Evolutionary conservation across 2,329 filamentous ascomycete genomes (phyloP), one percentile per base, ranked within the genome.

Genomic region (Claviceps purpurea): DNA sequence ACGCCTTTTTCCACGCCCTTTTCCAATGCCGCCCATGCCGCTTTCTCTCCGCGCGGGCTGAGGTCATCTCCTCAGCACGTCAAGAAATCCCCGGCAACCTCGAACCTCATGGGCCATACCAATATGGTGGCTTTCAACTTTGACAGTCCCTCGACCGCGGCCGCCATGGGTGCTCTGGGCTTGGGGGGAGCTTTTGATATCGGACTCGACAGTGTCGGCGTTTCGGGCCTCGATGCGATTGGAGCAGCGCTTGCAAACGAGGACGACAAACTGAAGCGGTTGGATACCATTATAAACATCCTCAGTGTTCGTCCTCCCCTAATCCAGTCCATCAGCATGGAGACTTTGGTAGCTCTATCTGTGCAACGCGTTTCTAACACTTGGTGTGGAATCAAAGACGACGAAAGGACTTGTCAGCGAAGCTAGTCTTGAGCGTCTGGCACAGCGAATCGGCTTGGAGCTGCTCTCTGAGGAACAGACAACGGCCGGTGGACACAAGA

Each of bases 401-500:
- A 70, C 66, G 58, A 78, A 79, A 56, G 84, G 84, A 4, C 70
- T 82, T 42, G 81, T 91, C 40, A 87, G 85, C 58, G 84, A 87
- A 60, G 81, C 85, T 34, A 85, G 85, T 2, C 72, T 93, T n/a
- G 81, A 86, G 64, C 75, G 85, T 51, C 69, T 91, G 34, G 84
- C 81, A 8, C 77, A 79, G 59, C 74, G 79, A 51, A 74, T 84
- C 51, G 85, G 84, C n/a, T 70, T 86, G 41, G 82, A 84, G 55
- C 75, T 73, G 52, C 66, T 84, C 13, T 81, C 78, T 70, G 80
- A 85, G 58, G 72, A 74, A 30, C 62, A 72, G 46, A 71, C 67
- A 44, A 71, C 71, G 34, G 68, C 69, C 18, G 69, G 70, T 30
- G 71, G 73, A 18, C 71, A 70, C 42, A 77, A 75, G 58, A 70